Conservation (phyloP, 2,329 filamentous ascomycete species). For the Diaporthe helianthi region DNA sequence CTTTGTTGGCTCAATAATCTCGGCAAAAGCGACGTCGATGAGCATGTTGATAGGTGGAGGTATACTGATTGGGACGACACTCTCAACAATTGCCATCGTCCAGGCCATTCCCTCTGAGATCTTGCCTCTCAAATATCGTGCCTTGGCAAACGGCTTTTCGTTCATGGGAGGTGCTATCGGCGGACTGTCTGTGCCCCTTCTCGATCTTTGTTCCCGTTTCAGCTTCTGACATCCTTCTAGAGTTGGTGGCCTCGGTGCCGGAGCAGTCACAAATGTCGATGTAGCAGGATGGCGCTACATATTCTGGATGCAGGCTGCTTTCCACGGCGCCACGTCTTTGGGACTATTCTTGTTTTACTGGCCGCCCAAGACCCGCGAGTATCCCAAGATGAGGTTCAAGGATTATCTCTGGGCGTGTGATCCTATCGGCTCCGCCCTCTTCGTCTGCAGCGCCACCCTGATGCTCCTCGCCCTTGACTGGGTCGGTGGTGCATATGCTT, state of each 20-base stretch:
- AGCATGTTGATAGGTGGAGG: constrained; percentile 63
- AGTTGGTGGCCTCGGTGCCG: constrained; percentile 56
- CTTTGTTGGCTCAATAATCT: constrained; percentile 60
- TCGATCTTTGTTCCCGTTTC: too few species aligned
- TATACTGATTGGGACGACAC: constrained; percentile 61
- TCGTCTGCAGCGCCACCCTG: constrained; percentile 51
- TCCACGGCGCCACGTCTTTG: constrained; percentile 55
- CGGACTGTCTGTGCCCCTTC: constrained; percentile 48
- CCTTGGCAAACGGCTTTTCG: constrained; percentile 60
- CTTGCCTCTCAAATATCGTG: constrained; percentile 62
- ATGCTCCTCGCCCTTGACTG: constrained; percentile 54
- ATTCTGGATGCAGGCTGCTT: constrained; percentile 65
- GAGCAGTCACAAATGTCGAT: constrained; percentile 57
- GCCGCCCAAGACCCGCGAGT: constrained; percentile 49
- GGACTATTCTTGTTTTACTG: constrained; percentile 57
- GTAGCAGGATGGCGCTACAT: constrained; percentile 60
- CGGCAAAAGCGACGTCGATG: constrained; percentile 62
- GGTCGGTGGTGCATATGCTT: constrained; percentile 51
- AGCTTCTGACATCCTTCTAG: constrained; percentile 39
- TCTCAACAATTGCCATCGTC: constrained; percentile 62
- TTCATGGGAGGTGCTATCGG: constrained; percentile 59
- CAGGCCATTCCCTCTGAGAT: constrained; percentile 64
- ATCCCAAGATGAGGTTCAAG: constrained; percentile 47
- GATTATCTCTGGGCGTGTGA: constrained; percentile 56
- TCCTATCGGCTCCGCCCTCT: constrained; percentile 54